These are phyloP conservation scores for Tricholoma saponaceum DNA, from an alignment of 768 basidiomycete species.

Conservation along the genomic window DNA sequence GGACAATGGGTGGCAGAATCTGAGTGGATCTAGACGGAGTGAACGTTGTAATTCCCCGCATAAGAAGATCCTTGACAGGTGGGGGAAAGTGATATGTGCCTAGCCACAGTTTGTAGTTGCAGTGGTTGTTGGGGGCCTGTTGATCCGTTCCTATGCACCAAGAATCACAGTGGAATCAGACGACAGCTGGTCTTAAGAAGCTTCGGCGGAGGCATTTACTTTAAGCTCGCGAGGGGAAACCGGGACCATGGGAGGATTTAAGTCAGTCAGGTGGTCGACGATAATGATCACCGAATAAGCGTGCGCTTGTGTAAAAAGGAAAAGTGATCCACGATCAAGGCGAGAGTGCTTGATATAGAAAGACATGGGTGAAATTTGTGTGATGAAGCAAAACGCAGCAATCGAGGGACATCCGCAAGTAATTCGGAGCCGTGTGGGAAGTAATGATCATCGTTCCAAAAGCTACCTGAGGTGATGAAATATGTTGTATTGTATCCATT, in stretches of 20 bases:
- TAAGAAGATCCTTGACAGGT: background rate
- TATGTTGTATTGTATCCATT: background rate
- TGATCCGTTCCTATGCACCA: background rate
- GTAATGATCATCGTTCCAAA: background rate
- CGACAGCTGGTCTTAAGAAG: background rate
- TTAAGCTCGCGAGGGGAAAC: background rate
- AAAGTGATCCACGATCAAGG: background rate
- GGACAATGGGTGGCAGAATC: background rate
- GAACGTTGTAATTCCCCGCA: background rate
- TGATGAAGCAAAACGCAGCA: background rate
- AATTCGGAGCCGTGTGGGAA: background rate
- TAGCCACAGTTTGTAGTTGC: background rate
- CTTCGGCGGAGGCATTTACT: background rate
- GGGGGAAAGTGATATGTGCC: background rate
- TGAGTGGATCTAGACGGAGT: background rate
- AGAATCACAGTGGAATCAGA: background rate
- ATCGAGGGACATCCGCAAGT: background rate
- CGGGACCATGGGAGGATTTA: background rate
- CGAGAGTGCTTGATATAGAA: constrained; percentile 1
- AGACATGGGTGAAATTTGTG: background rate
- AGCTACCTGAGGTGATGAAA: background rate
- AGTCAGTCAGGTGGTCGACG: background rate
- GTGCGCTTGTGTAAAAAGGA: background rate
- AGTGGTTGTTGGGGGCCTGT: background rate
- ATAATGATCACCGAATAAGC: background rate